Evolutionary conservation across 1,284 basidiomycete species (phyloP).

Genomic region (Rhizoctonia solani): DNA sequence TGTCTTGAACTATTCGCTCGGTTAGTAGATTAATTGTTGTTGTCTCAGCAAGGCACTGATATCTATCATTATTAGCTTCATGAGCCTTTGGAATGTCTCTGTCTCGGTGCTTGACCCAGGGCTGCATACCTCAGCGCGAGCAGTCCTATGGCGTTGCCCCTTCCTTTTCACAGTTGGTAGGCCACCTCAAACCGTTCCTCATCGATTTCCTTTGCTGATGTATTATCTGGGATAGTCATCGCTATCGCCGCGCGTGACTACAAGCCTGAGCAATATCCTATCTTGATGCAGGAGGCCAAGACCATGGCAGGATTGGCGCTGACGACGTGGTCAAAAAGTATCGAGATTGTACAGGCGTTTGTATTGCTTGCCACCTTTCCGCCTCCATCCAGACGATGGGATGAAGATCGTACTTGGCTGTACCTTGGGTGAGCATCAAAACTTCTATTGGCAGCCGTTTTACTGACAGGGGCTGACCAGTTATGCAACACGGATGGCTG

Average conservation of each 20-base stretch:
- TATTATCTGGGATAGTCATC: neutral
- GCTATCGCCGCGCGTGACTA: constrained; percentile 23
- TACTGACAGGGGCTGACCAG: neutral
- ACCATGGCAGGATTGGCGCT: neutral
- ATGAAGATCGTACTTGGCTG: constrained; percentile 19
- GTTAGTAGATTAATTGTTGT: constrained; percentile 2
- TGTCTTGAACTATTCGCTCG: constrained; percentile 6
- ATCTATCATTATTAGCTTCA: neutral
- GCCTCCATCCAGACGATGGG: constrained; percentile 1
- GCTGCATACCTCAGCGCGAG: constrained; percentile 5
- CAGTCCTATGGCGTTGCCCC: constrained; percentile 16
- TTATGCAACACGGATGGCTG: constrained; percentile 15
- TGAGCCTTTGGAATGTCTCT: constrained; percentile 25
- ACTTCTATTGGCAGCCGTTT: neutral
- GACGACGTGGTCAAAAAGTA: constrained; percentile 17
- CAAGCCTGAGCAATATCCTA: neutral
- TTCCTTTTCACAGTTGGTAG: constrained; percentile 23
- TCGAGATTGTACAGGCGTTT: constrained; percentile 31
- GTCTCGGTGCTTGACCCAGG: constrained; percentile 25
- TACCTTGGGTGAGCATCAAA: constrained; percentile 6
- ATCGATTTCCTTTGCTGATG: neutral
- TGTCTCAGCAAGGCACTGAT: neutral
- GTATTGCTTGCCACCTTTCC: constrained; percentile 24
- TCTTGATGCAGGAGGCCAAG: constrained; percentile 28
- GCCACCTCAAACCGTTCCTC: neutral